Evolutionary conservation across 2,329 filamentous ascomycete species (phyloP), one percentile per base, ranked within the genome.

Genomic region (Chaetomium strumarium): DNA sequence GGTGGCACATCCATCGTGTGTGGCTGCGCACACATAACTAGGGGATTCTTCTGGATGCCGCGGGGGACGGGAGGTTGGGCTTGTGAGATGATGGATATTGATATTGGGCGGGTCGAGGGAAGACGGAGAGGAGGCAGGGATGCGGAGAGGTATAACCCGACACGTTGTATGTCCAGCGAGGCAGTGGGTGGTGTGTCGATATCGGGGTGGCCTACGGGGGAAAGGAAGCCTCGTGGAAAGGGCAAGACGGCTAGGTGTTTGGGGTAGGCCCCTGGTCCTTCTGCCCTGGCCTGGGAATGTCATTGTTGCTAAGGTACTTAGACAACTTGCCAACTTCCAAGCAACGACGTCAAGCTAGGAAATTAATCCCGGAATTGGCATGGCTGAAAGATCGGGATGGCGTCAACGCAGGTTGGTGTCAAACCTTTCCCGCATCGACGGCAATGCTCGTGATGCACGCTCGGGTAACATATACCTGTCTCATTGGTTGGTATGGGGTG

Each of bases 151-250:
- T n/a, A n/a, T n/a, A n/a, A n/a, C n/a, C n/a, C n/a, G n/a, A n/a
- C n/a, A n/a, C n/a, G n/a, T n/a, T n/a, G n/a, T 75, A 78, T 58
- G 71, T 71, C 38, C 73, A 24, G 74, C 77, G 17, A 79, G 75
- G 52, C 75, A 70, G 1, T 86, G 80, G 75, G 83, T 88, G 70
- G 1, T 86, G 80, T 75, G 83, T 88, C 10, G 84, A 89, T 67
- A 63, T 86, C 44, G 85, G 81, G 80, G 68, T 86, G 24, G 67
- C 66, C 12, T 60, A 73, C n/a, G 55, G 70, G 67, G 11, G 73
- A 24, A 78, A 44, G 74, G 70, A 9, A 85, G 69, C 0, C 75
- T 83, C 49, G 49, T 77, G 37, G 76, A 79, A 60, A 67, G 79
- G 19, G 78, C 77, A 3, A 70, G 67, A 50, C 70, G 68, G 60